Evolutionary conservation across 805 yeast genomes (phyloP), one percentile per base, ranked within the genome.

Genomic region (Phaffomyces thermotolerans): DNA sequence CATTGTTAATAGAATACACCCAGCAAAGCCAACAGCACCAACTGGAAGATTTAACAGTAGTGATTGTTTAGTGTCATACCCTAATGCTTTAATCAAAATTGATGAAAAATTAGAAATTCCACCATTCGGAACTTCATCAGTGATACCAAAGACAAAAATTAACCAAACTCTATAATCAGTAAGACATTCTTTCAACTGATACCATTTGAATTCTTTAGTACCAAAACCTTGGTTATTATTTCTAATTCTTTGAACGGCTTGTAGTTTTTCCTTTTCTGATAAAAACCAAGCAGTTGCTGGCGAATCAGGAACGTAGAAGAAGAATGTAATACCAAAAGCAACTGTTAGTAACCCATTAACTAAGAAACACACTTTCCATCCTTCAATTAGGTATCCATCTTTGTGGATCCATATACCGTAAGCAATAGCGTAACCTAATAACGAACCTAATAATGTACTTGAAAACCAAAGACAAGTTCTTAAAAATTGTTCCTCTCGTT

Each of bases 301-400:
- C 14, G 56, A 52, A 50, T 72, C 72, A 17, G 82, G 82, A 25
- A 79, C 47, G 46, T 69, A 71, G 35, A 72, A 40, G 24, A 58
- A 46, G 43, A 72, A 59, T 2, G 68, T 35, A 14, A 71, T 37
- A 10, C 79, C 81, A 17, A 72, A 49, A 4, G 67, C 52, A 12
- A 76, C 56, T 1, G 84, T 77, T 44, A 78, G 64, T 14, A 66
- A 54, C 6, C 88, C 88, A 36, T 73, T 65, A 17, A 78, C 64
- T 34, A 81, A 59, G 52, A 69, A 81, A 2, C 76, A 52, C 14
- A 73, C 51, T 54, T 71, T 72, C 84, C 85, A 81, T 2, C 77
- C 60, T 12, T 53, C 64, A 20, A 75, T 57, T 27, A 65, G 45
- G 49, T 69, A 59, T 3, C 40, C 36, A 40, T 64, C 53, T 47